These are phyloP conservation scores for Zygoascus meyerae DNA, from an alignment of 1,139 yeast genomes.

Conservation along the genomic window DNA sequence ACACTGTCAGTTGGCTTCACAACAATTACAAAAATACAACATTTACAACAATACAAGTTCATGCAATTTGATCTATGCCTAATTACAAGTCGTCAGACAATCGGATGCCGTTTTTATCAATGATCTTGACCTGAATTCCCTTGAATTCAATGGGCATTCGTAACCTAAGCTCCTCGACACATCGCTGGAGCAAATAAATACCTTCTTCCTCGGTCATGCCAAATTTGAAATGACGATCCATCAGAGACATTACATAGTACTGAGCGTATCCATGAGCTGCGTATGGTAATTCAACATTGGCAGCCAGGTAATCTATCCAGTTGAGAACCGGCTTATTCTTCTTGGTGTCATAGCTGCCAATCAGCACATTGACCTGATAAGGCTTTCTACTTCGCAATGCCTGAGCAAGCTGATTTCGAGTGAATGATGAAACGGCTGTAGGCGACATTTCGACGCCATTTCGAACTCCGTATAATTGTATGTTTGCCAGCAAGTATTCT, in stretches of 20 bases:
- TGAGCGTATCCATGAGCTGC: slow-evolving; percentile 98
- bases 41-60: too few species aligned
- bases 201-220: slow-evolving; percentile 80
- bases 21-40: too few species aligned
- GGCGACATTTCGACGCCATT: slow-evolving; percentile 66
- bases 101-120: slow-evolving; percentile 52
- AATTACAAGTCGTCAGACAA: slow-evolving; percentile 37
- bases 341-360: slow-evolving; percentile 78
- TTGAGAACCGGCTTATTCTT: slow-evolving; percentile 61
- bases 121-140: slow-evolving; percentile 75
- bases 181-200: slow-evolving; percentile 59
- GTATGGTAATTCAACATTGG: slow-evolving; percentile 84
- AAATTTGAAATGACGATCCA: slow-evolving; percentile 84
- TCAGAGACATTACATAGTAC: slow-evolving; percentile 80
- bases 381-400: slow-evolving; percentile 90
- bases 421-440: slow-evolving; percentile 79
- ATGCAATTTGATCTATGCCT: not conserved
- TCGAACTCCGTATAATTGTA: slow-evolving; percentile 81
- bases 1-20: too few species aligned
- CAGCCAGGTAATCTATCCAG: slow-evolving; percentile 93
- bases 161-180: slow-evolving; percentile 70
- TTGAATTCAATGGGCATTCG: slow-evolving; percentile 97
- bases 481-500: slow-evolving; percentile 87
- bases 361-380: slow-evolving; percentile 81
- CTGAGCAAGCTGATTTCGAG: slow-evolving; percentile 81